Conservation (phyloP, 2,329 filamentous ascomycete genomes). For the Aspergillus pseudotamarii region DNA sequence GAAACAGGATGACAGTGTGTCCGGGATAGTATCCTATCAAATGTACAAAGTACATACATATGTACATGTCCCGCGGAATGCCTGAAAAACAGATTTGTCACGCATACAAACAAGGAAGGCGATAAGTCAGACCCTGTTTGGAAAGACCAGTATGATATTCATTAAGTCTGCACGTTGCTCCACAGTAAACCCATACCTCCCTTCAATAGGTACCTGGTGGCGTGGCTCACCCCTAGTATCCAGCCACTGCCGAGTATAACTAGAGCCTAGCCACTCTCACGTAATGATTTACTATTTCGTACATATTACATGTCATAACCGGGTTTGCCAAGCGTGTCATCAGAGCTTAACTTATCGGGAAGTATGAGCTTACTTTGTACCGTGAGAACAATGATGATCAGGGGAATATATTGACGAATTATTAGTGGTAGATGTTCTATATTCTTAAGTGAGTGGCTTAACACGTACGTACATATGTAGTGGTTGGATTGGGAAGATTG, state of each 20-base stretch:
- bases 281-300: neutral
- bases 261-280: neutral
- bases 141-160: neutral
- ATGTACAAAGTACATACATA: too few species aligned
- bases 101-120: neutral
- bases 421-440: neutral
- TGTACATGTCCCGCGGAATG: neutral
- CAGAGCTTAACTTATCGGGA: neutral
- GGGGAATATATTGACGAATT: neutral
- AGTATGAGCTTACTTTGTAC: neutral
- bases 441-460: too few species aligned
- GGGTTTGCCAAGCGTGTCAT: constrained; percentile 1
- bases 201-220: neutral
- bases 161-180: neutral
- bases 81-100: neutral
- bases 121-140: neutral
- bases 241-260: neutral
- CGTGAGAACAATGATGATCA: neutral
- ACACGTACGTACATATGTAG: too few species aligned
- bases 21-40: neutral
- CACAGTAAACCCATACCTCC: neutral
- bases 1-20: neutral
- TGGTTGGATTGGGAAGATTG: neutral
- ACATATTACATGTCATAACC: neutral
- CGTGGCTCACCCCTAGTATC: neutral